phyloP scores from a whole-genome alignment of 257 asterid species.

The Primulina huaijiensis region DNA sequence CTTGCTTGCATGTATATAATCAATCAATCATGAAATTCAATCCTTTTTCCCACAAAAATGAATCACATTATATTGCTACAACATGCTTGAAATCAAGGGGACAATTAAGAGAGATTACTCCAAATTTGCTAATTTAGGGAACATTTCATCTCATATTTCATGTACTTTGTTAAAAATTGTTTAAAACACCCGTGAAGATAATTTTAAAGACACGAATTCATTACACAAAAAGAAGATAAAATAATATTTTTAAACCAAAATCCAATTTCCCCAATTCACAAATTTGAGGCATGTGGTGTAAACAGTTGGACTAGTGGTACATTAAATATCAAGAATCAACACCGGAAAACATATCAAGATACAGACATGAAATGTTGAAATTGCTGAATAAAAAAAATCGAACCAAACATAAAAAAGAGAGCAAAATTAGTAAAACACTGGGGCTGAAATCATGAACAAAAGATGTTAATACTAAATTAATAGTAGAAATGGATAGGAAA shows the following conservation, averaged over 20 bases:
- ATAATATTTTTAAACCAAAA: not conserved
- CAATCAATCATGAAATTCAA: not conserved
- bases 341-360: not conserved
- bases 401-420: constrained; percentile 5
- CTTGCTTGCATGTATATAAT: not conserved
- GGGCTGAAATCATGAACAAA: not conserved
- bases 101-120: not conserved
- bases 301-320: not conserved
- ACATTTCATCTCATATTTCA: not conserved
- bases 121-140: not conserved
- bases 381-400: constrained; percentile 6
- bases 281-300: not conserved
- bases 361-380: not conserved
- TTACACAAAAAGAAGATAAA: not conserved
- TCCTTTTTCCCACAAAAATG: not conserved
- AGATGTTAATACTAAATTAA: not conserved
- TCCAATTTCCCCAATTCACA: not conserved
- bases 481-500: constrained; percentile 23
- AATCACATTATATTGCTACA: not conserved
- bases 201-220: not conserved
- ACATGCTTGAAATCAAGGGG: not conserved
- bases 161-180: not conserved
- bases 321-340: not conserved
- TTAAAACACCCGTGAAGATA: not conserved
- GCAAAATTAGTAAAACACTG: constrained; percentile 17